Base-by-base conservation (phyloP, 176 grass and related monocot genomes). In the Oryza longistaminata region DNA sequence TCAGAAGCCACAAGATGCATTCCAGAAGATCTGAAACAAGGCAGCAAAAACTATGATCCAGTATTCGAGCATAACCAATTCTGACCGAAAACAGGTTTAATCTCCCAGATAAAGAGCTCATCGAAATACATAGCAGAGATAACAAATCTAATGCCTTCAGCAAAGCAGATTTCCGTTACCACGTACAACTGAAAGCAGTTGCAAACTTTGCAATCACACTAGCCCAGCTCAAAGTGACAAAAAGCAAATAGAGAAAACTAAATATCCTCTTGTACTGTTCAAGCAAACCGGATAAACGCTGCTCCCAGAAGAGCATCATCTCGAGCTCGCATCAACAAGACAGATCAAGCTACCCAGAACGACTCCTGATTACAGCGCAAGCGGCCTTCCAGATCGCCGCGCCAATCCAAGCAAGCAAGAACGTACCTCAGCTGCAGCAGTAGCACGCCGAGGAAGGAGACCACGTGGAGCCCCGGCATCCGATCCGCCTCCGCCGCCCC, bases 1-100 rank as follows among this genome's bases (percentile, higher is more conserved):
- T 83, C 50, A 75, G 6, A 62, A 70, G 53, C 1, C 26, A 39
- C 3, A 52, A 9, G 35, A 40, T 21, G 67, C 39, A 79, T 24
- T 53, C 70, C 9, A 22, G 27, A 43, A 75, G 40, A 83, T 22
- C 89, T 90, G 89, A 40, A 83, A 83, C 61, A 75, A 19, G 62
- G 21, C 26, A 3, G 37, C 61, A 34, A 74, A 83, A 33, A 6
- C 14, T 42, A 15, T 49, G 10, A 58, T 21, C 6, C 26, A 50
- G 11, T 27, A 70, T 29, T 27, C 49, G 49, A 25, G 11, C 12
- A 45, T 10, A n/a, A 39, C 14, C 27, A 81, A 83, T 27, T 2
- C 10, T 5, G 4, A 64, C 26, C 8, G 9, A 45, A 48, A 71
- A 12, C 48, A 7, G 49, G 27, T 75, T 7, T 37, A 33, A 71